These are phyloP conservation scores for Penicillium oxalicum DNA, from an alignment of 2,329 filamentous ascomycete species.

Conservation along the genomic window DNA sequence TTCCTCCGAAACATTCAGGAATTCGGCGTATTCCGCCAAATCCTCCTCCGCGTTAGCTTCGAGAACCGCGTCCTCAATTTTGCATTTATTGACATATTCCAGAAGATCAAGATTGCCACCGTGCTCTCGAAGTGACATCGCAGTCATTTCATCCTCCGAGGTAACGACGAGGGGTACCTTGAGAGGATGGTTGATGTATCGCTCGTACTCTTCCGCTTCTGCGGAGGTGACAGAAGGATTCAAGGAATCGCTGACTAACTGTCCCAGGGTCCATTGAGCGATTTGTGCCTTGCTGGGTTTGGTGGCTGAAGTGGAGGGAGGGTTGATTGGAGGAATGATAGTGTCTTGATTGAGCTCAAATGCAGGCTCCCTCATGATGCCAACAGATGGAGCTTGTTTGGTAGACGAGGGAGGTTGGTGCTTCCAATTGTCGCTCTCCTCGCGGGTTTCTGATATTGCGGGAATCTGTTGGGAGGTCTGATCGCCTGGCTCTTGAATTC, in stretches of 20 bases:
- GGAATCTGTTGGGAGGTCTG: slow-evolving; percentile 37
- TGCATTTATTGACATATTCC: slow-evolving; percentile 69
- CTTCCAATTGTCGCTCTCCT: slow-evolving; percentile 25
- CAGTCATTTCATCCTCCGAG: slow-evolving; percentile 36
- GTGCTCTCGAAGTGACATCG: slow-evolving; percentile 30
- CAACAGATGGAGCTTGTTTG: slow-evolving; percentile 29
- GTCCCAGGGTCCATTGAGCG: slow-evolving; percentile 81
- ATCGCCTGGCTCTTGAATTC: slow-evolving; percentile 57
- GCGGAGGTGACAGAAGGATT: slow-evolving; percentile 71
- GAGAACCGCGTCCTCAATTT: slow-evolving; percentile 51
- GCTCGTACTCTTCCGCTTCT: slow-evolving; percentile 79
- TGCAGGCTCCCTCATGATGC: slow-evolving; percentile 54
- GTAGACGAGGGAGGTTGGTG: slow-evolving; percentile 30
- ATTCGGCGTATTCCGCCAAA: slow-evolving; percentile 66
- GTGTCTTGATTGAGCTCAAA: slow-evolving; percentile 23
- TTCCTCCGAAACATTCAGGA: slow-evolving; percentile 71
- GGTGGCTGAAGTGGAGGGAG: slow-evolving; percentile 51
- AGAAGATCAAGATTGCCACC: slow-evolving; percentile 60
- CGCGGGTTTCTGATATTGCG: slow-evolving; percentile 28
- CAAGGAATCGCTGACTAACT: slow-evolving; percentile 77
- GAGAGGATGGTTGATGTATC: slow-evolving; percentile 84
- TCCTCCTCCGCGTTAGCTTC: slow-evolving; percentile 55
- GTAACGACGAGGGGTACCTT: slow-evolving; percentile 66
- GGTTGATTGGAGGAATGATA: slow-evolving; percentile 19
- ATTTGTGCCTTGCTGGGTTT: slow-evolving; percentile 69